Percentiles rank a stretch among this genome's conserved stretches.
Conservation (phyloP, 345 rosid species). For the Eucalyptus regnans region DNA sequence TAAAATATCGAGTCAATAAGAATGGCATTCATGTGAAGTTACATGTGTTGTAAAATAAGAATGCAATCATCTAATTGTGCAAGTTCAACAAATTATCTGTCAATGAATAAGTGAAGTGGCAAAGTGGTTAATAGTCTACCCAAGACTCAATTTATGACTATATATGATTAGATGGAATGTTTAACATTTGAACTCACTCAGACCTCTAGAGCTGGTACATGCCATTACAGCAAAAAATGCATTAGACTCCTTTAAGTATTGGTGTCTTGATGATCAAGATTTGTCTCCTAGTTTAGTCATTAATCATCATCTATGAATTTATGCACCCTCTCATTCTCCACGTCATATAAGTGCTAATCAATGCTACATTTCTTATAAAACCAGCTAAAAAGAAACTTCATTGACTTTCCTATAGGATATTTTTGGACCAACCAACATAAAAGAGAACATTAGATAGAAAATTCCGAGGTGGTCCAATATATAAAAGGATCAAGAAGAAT, state of each 20-base stretch:
- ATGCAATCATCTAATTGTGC: not conserved
- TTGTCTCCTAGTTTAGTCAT: not conserved
- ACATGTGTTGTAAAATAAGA: not conserved
- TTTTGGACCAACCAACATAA: not conserved
- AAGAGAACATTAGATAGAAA: not conserved
- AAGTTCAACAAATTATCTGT: not conserved
- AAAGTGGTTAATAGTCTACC: not conserved
- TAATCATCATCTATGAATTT: not conserved
- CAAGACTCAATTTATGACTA: not conserved
- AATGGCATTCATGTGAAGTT: not conserved
- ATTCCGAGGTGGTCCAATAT: not conserved
- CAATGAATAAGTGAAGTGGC: not conserved
- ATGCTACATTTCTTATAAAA: not conserved
- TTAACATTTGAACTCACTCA: not conserved
- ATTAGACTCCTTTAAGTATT: not conserved
- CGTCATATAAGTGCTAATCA: not conserved
- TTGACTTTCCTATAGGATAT: not conserved
- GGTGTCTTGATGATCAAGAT: not conserved
- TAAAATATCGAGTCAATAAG: not conserved
- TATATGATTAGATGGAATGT: not conserved
- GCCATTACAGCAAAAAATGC: not conserved
- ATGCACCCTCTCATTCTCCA: not conserved
- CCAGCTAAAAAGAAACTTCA: not conserved
- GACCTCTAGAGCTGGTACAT: not conserved
- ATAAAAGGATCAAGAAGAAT: not conserved